Percentiles rank a stretch among this genome's conserved stretches.
Conservation (phyloP, 257 asterid species). For the Salvia miltiorrhiza region DNA sequence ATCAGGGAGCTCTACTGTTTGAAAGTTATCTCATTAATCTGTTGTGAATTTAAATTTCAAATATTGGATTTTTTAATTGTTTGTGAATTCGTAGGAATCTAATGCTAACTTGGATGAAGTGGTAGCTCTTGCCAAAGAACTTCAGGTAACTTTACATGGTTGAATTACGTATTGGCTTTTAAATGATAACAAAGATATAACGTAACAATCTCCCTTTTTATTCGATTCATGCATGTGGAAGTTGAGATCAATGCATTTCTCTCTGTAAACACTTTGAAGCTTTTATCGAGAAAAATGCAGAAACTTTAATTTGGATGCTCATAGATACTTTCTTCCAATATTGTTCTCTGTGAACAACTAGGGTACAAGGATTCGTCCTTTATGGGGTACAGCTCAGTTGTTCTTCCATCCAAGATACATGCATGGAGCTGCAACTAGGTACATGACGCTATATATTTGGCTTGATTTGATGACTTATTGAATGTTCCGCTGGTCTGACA, state of each 20-base stretch:
- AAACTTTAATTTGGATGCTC: background rate
- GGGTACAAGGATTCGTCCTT: constrained; percentile 70
- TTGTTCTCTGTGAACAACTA: constrained; percentile 20
- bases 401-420: constrained; percentile 56
- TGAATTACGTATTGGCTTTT: background rate
- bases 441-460: background rate
- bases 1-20: background rate
- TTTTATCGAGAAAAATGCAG: background rate
- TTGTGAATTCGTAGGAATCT: constrained; percentile 49
- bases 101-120: constrained; percentile 96
- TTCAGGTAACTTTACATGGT: constrained; percentile 59
- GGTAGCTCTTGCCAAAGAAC: constrained; percentile 92
- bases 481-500: background rate
- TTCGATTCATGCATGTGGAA: background rate
- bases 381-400: constrained; percentile 99
- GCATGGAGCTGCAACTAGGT: constrained; percentile 99
- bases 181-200: constrained; percentile 2
- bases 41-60: background rate
- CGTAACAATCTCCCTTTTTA: background rate
- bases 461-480: background rate
- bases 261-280: background rate
- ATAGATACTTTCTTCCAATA: background rate
- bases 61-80: background rate
- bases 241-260: background rate
- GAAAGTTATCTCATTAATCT: background rate